Percentiles rank a stretch among this genome's conserved stretches.
These are phyloP conservation scores for Colletotrichum endophyticum DNA, from an alignment of 2,329 filamentous ascomycete genomes.

Conservation along the genomic window DNA sequence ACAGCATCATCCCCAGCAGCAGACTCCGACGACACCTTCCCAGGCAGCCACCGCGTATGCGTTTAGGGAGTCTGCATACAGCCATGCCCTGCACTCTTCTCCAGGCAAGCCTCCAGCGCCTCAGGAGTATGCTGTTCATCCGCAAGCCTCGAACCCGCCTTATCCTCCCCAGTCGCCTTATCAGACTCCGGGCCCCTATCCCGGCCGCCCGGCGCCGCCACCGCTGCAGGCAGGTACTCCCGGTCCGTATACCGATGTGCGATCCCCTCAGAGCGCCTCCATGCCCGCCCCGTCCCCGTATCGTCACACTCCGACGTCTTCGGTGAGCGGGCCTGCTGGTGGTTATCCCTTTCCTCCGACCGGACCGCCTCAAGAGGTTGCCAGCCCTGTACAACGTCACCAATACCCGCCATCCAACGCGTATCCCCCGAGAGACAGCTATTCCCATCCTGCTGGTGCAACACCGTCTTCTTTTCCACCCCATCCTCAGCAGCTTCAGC, in stretches of 20 bases:
- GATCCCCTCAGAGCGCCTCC: constrained; percentile 53
- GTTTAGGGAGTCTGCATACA: constrained; percentile 52
- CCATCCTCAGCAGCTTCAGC: constrained; percentile 29
- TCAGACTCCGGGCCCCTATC: constrained; percentile 46
- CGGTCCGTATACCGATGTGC: constrained; percentile 49
- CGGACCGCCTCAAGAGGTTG: constrained; percentile 44
- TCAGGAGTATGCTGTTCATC: constrained; percentile 45
- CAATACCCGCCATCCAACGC: constrained; percentile 52
- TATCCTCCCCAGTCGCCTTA: constrained; percentile 46
- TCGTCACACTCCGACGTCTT: constrained; percentile 53
- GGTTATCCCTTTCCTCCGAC: constrained; percentile 58
- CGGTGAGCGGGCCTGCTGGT: constrained; percentile 41
- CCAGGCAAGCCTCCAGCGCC: constrained; percentile 46
- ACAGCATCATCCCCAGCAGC: constrained; percentile 20
- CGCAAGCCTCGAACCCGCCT: constrained; percentile 26
- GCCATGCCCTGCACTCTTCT: constrained; percentile 45
- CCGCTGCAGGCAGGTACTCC: constrained; percentile 45
- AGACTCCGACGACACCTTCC: constrained; percentile 27
- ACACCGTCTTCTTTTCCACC: constrained; percentile 34
- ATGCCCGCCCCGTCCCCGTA: constrained; percentile 53
- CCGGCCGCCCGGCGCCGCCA: constrained; percentile 45
- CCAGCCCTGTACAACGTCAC: constrained; percentile 57
- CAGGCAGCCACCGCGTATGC: constrained; percentile 48
- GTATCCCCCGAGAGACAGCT: constrained; percentile 52
- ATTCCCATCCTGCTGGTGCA: constrained; percentile 41